These are phyloP conservation scores for Apiospora marii DNA, from an alignment of 2,329 filamentous ascomycete species.

Conservation along the genomic window DNA sequence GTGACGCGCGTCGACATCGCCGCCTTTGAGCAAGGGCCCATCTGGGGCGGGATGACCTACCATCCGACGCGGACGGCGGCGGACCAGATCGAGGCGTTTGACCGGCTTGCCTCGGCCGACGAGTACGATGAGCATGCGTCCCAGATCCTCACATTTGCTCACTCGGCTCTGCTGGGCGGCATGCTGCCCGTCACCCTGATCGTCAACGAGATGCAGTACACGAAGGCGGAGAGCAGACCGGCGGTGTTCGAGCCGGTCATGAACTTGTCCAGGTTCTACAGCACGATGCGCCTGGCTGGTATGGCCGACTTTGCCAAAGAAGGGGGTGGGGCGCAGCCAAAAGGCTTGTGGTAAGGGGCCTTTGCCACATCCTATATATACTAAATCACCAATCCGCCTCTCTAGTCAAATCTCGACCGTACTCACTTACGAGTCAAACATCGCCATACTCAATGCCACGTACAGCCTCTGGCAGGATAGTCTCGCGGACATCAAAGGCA, in stretches of 20 bases:
- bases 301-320: constrained; percentile 26
- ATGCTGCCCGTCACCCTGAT: constrained; percentile 20
- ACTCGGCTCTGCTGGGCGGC: constrained; percentile 19
- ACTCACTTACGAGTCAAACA: constrained; percentile 25
- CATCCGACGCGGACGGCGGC: neutral
- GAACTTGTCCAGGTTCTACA: neutral
- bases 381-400: neutral
- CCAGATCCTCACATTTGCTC: constrained; percentile 25
- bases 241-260: constrained; percentile 11
- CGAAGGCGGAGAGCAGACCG: constrained; percentile 28
- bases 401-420: constrained; percentile 14
- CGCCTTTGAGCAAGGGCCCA: constrained; percentile 28
- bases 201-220: constrained; percentile 29
- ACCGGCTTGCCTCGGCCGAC: constrained; percentile 27
- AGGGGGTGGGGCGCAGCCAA: constrained; percentile 16
- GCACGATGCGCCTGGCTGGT: constrained; percentile 20
- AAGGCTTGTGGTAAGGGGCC: constrained; percentile 23
- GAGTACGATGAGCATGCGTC: constrained; percentile 31
- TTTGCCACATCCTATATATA: too few relatives aligned
- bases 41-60: constrained; percentile 29
- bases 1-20: constrained; percentile 30
- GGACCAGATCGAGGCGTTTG: constrained; percentile 23
- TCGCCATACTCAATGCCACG: constrained; percentile 25
- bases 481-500: constrained; percentile 19
- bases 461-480: constrained; percentile 26